Conservation (phyloP, 73 alveolate species). For the Paramecium sexaurelia region DNA sequence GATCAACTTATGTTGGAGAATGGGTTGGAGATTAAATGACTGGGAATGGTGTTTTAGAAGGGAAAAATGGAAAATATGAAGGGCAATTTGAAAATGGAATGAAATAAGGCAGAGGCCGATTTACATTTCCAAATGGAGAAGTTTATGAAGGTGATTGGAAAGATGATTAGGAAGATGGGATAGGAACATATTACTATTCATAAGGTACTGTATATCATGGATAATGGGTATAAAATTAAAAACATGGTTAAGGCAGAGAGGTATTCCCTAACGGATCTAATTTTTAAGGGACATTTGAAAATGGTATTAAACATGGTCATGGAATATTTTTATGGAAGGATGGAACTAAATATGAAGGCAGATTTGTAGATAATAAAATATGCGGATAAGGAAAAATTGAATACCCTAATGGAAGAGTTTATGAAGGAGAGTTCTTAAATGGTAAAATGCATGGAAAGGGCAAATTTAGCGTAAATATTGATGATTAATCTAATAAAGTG, state of each 20-base stretch:
- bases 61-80: conserved; percentile 63
- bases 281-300: conserved; percentile 26
- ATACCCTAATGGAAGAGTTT: conserved; percentile 59
- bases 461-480: conserved; percentile 24
- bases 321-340: conserved; percentile 62
- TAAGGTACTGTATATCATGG: conserved; percentile 68
- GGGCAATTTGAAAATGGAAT: conserved; percentile 66
- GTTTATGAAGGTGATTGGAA: conserved; percentile 70
- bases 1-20: conserved; percentile 54
- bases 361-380: conserved; percentile 53
- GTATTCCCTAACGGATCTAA: conserved; percentile 36
- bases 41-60: conserved; percentile 31
- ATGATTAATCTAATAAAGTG: conserved; percentile 40
- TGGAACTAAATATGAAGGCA: conserved; percentile 61
- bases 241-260: conserved; percentile 65
- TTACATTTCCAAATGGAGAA: conserved; percentile 20
- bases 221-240: conserved; percentile 44
- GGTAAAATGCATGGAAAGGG: conserved; percentile 72
- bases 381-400: conserved; percentile 45
- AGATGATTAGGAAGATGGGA: conserved; percentile 70
- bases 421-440: conserved; percentile 64
- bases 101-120: conserved; percentile 71
- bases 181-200: conserved; percentile 72
- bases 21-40: conserved; percentile 48
- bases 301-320: conserved; percentile 26